Base-by-base conservation (phyloP, 169 alveolate genomes). In the Prorocentrum cordatum region DNA sequence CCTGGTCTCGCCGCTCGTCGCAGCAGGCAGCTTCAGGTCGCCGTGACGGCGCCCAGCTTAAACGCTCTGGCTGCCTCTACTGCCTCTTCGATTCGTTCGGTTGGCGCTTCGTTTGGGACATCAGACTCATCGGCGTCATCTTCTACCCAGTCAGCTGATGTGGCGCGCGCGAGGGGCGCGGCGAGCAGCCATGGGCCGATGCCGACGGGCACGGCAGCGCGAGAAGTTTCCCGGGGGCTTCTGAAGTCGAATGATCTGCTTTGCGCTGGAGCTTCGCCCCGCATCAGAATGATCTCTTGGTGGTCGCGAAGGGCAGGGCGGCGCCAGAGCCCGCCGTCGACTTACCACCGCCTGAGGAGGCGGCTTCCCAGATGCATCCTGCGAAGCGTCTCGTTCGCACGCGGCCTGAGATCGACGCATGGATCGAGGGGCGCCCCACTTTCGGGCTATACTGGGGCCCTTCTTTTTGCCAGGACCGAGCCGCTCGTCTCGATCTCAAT, bases 391-490 rank as follows among this genome's bases (percentile, higher is more conserved):
- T 70, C 4, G 27, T 70, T 24, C 32, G 82, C 10, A 6, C 29
- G 0, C 64, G 3, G 36, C 36, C 50, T 4, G 82, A 70, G 42
- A 70, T 70, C 2, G 35, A 38, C 7, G 42, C 31, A 7, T 70
- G 82, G 82, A 3, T 20, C 3, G 24, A 5, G 0, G 42, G 9
- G 24, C n/a, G 39, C 39, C 18, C 10, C 16, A 16, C 6, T 64
- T 70, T 70, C 35, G 26, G 12, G 18, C 82, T 64, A 0, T 70
- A 70, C 36, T 70, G 82, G 82, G 82, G 39, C 27, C 64, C 36
- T 38, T 36, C 82, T 2, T 18, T 70, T 24, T 24, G 82, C 27
- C 31, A 18, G 2, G 82, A 70, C n/a, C 36, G 27, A 0, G 54
- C 27, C 0, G 39, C 36, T 3, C 22, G 82, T 5, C 1, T n/a